phyloP scores from a whole-genome alignment of 1,284 basidiomycete species.

The Trichosporon coremiiforme region DNA sequence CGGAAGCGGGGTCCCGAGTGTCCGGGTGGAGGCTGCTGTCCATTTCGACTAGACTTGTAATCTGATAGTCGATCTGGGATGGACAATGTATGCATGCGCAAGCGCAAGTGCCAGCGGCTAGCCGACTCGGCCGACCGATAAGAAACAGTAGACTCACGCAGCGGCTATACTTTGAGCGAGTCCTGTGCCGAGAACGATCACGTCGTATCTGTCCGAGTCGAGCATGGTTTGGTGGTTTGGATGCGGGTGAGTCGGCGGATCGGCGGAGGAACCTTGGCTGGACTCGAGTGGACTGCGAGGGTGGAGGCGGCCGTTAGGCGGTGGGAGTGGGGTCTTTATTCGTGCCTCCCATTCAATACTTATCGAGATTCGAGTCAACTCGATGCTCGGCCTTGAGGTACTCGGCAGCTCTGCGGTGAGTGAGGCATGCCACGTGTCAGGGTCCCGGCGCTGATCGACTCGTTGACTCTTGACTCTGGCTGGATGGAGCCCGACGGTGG shows the following conservation, averaged over 20 bases:
- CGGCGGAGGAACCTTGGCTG: slow-evolving; percentile 1
- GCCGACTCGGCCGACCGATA: neutral
- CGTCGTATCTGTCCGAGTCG: slow-evolving; percentile 65
- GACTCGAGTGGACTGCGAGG: neutral
- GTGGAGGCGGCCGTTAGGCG: slow-evolving; percentile 11
- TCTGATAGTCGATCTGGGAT: slow-evolving; percentile 1
- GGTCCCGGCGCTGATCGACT: neutral
- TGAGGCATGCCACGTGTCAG: slow-evolving; percentile 2
- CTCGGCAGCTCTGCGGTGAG: neutral
- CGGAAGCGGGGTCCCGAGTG: slow-evolving; percentile 13
- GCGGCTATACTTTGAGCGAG: slow-evolving; percentile 82
- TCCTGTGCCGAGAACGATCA: slow-evolving; percentile 84
- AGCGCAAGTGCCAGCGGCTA: neutral
- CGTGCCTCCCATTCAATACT: neutral
- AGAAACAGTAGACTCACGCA: slow-evolving; percentile 66
- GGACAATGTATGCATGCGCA: neutral
- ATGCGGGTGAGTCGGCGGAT: slow-evolving; percentile 13
- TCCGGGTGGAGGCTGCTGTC: neutral
- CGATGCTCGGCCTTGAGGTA: neutral
- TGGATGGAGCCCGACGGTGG: neutral
- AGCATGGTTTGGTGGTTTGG: slow-evolving; percentile 32
- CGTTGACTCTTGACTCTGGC: neutral
- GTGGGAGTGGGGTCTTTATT: neutral
- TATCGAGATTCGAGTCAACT: slow-evolving; percentile 6
- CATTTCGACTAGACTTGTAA: neutral